A percentile compares a stretch with the other conserved stretches of the same genome.
Evolutionary conservation across 139 green algal species (phyloP).

Genomic region (Coelastrella sp.): DNA sequence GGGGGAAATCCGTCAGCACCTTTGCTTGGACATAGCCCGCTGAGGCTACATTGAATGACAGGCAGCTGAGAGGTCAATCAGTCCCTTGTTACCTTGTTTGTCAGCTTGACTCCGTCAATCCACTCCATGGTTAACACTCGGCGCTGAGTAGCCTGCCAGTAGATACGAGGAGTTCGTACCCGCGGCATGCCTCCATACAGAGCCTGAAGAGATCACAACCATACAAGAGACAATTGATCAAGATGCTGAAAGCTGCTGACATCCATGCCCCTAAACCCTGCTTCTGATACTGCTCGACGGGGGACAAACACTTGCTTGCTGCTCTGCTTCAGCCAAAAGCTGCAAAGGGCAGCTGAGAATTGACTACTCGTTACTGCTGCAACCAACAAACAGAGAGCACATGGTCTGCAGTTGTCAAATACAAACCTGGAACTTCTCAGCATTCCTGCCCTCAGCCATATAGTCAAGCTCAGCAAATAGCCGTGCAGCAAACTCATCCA

Average conservation of each 20-base stretch:
- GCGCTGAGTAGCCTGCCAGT: constrained; percentile 65
- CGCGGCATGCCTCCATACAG: constrained; percentile 81
- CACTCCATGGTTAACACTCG: constrained; percentile 97
- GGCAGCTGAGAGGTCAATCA: neutral
- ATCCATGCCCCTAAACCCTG: too few species aligned
- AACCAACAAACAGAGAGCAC: too few species aligned
- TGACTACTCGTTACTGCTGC: too few species aligned
- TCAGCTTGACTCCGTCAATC: constrained; percentile 98
- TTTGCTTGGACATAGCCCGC: too few species aligned
- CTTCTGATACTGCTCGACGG: too few species aligned
- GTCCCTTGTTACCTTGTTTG: constrained; percentile 58
- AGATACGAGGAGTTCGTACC: constrained; percentile 83
- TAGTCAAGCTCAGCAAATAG: constrained; percentile 99
- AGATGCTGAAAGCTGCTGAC: too few species aligned
- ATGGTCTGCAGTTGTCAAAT: too few species aligned
- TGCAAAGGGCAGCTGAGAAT: too few species aligned
- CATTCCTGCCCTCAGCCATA: constrained; percentile 87
- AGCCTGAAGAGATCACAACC: constrained; percentile 20
- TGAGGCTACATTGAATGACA: too few species aligned
- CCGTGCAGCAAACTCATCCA: constrained; percentile 95
- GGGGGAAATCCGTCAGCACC: too few species aligned
- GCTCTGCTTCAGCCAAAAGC: too few species aligned
- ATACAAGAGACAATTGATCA: neutral
- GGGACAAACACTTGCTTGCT: too few species aligned
- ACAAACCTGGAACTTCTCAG: constrained; percentile 83